These are phyloP conservation scores for Kwoniella europaea DNA, from an alignment of 768 basidiomycete genomes.

Conservation along the genomic window DNA sequence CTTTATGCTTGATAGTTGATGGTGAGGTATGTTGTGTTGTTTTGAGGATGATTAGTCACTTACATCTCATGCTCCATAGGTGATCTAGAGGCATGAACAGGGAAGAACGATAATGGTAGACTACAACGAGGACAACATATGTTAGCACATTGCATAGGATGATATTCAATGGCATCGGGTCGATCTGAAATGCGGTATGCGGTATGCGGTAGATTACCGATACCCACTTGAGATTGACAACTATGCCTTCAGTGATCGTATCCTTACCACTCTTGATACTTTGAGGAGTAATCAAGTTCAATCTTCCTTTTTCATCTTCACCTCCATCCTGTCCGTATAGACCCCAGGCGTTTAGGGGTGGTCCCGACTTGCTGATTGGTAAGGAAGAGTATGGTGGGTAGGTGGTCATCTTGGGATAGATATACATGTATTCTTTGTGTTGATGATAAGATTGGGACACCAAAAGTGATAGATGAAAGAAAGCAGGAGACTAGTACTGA, in stretches of 20 bases:
- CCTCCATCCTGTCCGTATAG: conserved; percentile 8
- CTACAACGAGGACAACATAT: conserved; percentile 1
- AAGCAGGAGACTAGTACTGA: too few species aligned
- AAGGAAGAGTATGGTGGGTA: conserved; percentile 14
- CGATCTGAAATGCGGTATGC: neutral
- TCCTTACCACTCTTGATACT: conserved; percentile 31
- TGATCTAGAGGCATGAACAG: conserved; percentile 5
- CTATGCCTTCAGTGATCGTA: conserved; percentile 29
- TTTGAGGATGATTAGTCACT: neutral
- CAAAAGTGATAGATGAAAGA: too few species aligned
- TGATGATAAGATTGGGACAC: neutral
- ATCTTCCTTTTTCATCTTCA: conserved; percentile 34
- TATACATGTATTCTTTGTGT: neutral
- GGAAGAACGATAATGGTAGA: conserved; percentile 9
- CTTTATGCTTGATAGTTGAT: too few species aligned
- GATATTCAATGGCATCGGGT: neutral
- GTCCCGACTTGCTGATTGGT: conserved; percentile 24
- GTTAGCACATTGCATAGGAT: neutral
- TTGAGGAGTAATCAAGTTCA: conserved; percentile 39
- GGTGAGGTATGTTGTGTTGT: too few species aligned
- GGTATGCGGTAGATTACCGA: neutral
- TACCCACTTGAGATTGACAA: conserved; percentile 41
- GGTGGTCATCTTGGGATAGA: neutral
- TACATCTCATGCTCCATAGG: conserved; percentile 10
- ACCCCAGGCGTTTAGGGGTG: conserved; percentile 42